phyloP scores from a whole-genome alignment of 805 yeast species.

The Vanderwaltozyma yarrowii region DNA sequence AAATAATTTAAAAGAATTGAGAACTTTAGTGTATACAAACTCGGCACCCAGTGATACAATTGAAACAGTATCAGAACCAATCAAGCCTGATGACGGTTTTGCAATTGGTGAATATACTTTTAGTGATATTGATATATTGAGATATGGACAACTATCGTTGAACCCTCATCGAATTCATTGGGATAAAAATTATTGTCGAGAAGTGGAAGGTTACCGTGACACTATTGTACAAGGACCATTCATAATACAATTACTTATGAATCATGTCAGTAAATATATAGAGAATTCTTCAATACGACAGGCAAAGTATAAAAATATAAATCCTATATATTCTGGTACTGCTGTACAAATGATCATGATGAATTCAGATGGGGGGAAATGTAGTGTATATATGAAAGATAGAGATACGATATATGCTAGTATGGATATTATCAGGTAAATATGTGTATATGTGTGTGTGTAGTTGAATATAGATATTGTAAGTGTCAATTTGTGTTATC shows the following conservation, averaged over 20 bases:
- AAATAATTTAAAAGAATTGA: slow-evolving; percentile 37
- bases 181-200: slow-evolving; percentile 43
- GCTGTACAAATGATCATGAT: slow-evolving; percentile 14
- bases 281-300: slow-evolving; percentile 23
- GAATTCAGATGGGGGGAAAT: not conserved
- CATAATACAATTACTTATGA: slow-evolving; percentile 47
- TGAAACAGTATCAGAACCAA: not conserved
- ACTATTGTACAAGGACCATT: slow-evolving; percentile 78
- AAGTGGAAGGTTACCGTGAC: slow-evolving; percentile 48
- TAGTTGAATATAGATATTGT: too few relatives aligned
- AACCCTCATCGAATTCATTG: slow-evolving; percentile 82
- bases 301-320: slow-evolving; percentile 32
- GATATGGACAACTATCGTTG: slow-evolving; percentile 67
- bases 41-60: slow-evolving; percentile 12
- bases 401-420: not conserved
- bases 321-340: slow-evolving; percentile 34
- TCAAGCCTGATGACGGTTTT: not conserved
- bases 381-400: not conserved
- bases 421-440: too few relatives aligned
- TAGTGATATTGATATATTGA: slow-evolving; percentile 34
- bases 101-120: slow-evolving; percentile 16
- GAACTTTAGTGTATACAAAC: slow-evolving; percentile 56
- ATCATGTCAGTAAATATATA: slow-evolving; percentile 33
- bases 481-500: too few relatives aligned
- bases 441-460: too few relatives aligned